Percentiles rank a stretch among this genome's conserved stretches.
These are phyloP conservation scores for Mycogone perniciosa DNA, from an alignment of 2,329 filamentous ascomycete species.

Conservation along the genomic window DNA sequence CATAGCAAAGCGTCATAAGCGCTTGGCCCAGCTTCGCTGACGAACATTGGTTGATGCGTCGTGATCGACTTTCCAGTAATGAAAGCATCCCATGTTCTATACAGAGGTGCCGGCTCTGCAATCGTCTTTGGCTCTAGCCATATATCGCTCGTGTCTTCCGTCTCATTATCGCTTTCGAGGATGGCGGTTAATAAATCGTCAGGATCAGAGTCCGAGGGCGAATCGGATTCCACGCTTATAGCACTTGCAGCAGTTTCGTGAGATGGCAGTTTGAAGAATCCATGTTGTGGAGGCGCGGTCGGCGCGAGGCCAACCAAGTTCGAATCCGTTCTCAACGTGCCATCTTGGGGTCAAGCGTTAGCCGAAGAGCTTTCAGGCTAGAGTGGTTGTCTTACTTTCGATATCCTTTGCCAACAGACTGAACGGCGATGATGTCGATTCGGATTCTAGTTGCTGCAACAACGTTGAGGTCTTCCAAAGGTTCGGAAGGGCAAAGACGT, in stretches of 20 bases:
- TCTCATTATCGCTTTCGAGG: conserved; percentile 1
- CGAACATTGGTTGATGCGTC: conserved; percentile 43
- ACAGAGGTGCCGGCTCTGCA: conserved; percentile 30
- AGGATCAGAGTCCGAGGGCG: neutral
- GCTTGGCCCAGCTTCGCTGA: conserved; percentile 61
- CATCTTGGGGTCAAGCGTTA: neutral
- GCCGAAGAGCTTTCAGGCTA: neutral
- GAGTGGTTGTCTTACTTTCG: conserved; percentile 21
- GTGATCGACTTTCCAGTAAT: conserved; percentile 29
- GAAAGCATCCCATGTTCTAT: conserved; percentile 67
- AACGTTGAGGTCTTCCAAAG: conserved; percentile 52
- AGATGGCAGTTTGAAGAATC: conserved; percentile 38
- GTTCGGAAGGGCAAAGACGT: conserved; percentile 59
- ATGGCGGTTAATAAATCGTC: neutral
- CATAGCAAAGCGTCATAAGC: conserved; percentile 59
- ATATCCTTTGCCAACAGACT: conserved; percentile 36
- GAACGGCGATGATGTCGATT: conserved; percentile 26
- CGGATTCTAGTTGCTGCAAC: conserved; percentile 28
- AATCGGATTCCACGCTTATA: conserved; percentile 3
- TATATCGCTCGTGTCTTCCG: conserved; percentile 22
- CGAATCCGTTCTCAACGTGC: neutral
- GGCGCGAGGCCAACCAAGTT: neutral
- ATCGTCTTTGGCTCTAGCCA: conserved; percentile 41
- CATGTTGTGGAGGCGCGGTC: conserved; percentile 16
- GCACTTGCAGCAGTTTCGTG: conserved; percentile 9